phyloP scores from a whole-genome alignment of 371 early-diverging fungal genomes.

The Syncephalastrum contaminatum region DNA sequence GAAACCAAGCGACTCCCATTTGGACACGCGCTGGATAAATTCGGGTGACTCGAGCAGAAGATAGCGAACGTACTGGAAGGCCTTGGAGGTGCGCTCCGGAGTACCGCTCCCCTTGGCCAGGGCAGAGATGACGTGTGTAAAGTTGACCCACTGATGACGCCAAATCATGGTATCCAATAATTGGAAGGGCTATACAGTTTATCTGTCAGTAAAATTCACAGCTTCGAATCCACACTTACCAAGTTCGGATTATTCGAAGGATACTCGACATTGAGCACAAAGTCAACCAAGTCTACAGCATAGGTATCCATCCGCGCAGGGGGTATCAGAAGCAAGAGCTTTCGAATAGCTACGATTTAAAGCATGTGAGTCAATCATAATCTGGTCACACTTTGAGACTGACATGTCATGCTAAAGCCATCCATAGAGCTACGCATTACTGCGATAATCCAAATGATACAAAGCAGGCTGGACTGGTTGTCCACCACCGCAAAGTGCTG shows the following conservation, averaged over 20 bases:
- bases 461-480: constrained; percentile 66
- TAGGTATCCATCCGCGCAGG: constrained; percentile 69
- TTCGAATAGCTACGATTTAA: constrained; percentile 51
- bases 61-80: constrained; percentile 54
- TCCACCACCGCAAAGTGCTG: constrained; percentile 57
- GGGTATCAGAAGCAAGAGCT: constrained; percentile 64
- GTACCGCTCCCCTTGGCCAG: constrained; percentile 65
- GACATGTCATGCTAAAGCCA: constrained; percentile 38
- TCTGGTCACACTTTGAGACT: constrained; percentile 1
- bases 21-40: constrained; percentile 57
- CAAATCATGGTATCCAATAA: constrained; percentile 71
- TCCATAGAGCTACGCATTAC: constrained; percentile 32
- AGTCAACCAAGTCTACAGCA: constrained; percentile 68
- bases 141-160: constrained; percentile 67
- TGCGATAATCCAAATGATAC: constrained; percentile 66
- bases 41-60: constrained; percentile 63
- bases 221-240: constrained; percentile 17
- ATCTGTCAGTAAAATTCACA: background rate
- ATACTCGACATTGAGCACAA: constrained; percentile 51
- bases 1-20: constrained; percentile 67
- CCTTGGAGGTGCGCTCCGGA: constrained; percentile 38
- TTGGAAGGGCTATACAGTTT: constrained; percentile 23
- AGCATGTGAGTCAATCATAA: background rate
- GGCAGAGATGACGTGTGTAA: constrained; percentile 74
- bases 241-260: constrained; percentile 26